phyloP scores from a whole-genome alignment of 208 protist genomes.

The Blechomonas ayalai region DNA sequence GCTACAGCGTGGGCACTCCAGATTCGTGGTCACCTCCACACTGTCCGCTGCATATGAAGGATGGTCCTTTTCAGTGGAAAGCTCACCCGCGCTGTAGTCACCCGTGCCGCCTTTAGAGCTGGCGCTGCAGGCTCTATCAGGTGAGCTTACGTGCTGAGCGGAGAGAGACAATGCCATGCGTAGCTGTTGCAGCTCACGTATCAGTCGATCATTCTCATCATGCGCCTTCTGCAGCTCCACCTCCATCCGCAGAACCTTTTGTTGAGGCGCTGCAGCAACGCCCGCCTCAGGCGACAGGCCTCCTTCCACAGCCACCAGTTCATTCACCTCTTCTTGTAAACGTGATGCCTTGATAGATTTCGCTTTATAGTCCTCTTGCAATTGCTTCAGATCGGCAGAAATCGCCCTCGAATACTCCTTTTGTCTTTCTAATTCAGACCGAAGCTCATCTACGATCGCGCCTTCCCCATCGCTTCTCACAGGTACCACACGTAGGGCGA shows the following conservation, averaged over 20 bases:
- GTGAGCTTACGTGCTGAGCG: too few species aligned
- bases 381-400: constrained; percentile 8
- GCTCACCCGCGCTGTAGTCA: too few species aligned
- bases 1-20: too few species aligned
- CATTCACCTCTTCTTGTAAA: constrained; percentile 19
- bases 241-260: neutral
- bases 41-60: too few species aligned
- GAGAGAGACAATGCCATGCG: too few species aligned
- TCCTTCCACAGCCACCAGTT: neutral
- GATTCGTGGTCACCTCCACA: too few species aligned
- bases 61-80: too few species aligned
- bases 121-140: too few species aligned
- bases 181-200: constrained; percentile 23
- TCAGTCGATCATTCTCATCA: constrained; percentile 27
- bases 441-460: constrained; percentile 26
- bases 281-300: neutral
- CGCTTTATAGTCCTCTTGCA: constrained; percentile 10
- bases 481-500: constrained; percentile 35
- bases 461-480: constrained; percentile 12
- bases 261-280: constrained; percentile 4
- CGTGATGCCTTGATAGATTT: constrained; percentile 11
- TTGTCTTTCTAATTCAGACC: constrained; percentile 27
- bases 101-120: too few species aligned
- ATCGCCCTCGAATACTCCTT: constrained; percentile 21
- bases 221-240: constrained; percentile 12